Evolutionary conservation across 306 rosid genomes (phyloP), one percentile per base, ranked within the genome.

Genomic region (Vigna nakashimae): DNA sequence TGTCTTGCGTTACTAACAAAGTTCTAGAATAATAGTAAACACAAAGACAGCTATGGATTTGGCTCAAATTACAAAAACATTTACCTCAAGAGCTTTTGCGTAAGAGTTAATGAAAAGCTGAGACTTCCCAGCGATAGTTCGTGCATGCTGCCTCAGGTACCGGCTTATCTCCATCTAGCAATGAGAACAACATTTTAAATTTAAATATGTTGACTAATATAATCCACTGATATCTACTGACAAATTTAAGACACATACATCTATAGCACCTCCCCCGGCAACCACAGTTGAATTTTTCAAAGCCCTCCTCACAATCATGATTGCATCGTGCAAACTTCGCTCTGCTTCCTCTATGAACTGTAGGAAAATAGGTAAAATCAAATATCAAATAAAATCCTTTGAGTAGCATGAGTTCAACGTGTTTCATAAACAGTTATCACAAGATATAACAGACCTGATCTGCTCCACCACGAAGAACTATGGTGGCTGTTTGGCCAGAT

Each of bases 331-430:
- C 85, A 96, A 81, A 82, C 99, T 96, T 63, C 99, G 91, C 73
- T 96, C 99, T 69, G 99, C 99, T 86, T 96, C 99, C 87, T 96
- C 99, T 50, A 96, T 96, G 81, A 96, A 96, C 99, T 96, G 84
- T 55, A 82, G 64, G 65, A 79, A 51, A 77, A 75, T 62, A 82
- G 77, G 46, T 55, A 60, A 63, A 58, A 30, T 42, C 7, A 68
- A 66, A 75, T 53, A 43, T 42, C 9, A 68, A 63, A 75, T 58
- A 43, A 15, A 28, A 58, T 20, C 56, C 69, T 56, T 82, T 85
- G 18, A 84, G 22, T 9, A 8, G 48, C 40, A 48, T 9, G 3
- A 55, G 10, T 53, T 20, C 17, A 11, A 65, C n/a, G 65, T 38
- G 30, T 32, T 30, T 65, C 11, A 42, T 60, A 28, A 63, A 78